These are phyloP conservation scores for Neurospora crassa DNA, from an alignment of 2,329 filamentous ascomycete species.

Conservation along the genomic window DNA sequence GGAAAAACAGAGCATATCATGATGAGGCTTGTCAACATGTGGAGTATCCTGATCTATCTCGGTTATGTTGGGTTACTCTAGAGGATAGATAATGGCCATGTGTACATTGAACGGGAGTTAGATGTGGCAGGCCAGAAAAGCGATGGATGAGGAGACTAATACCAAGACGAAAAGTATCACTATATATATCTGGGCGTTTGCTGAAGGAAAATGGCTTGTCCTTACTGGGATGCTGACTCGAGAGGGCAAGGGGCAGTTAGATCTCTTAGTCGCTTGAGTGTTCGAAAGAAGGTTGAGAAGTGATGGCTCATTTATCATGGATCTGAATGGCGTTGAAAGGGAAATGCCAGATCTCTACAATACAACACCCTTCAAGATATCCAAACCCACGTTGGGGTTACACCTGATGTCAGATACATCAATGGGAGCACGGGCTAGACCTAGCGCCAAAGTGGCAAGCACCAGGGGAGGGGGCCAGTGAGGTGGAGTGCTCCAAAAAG, in stretches of 20 bases:
- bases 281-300: not conserved
- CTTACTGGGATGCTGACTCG: not conserved
- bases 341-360: no score
- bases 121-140: not conserved
- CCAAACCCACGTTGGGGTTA: not conserved
- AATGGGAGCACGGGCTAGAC: not conserved
- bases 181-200: not conserved
- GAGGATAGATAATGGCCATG: not conserved
- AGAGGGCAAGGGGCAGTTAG: not conserved
- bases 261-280: not conserved
- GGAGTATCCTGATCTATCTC: not conserved
- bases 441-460: not conserved
- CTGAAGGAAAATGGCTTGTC: not conserved
- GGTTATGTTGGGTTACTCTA: not conserved
- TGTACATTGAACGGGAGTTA: conserved; percentile 1
- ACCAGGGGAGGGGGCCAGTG: not conserved
- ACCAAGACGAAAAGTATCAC: not conserved
- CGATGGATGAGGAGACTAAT: not conserved
- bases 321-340: not conserved
- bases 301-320: not conserved
- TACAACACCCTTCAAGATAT: no score
- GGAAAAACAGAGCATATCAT: not conserved
- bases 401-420: not conserved
- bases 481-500: not conserved
- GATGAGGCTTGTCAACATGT: not conserved